Conservation (phyloP, 305 asterid species). For the Solanum hybrid region DNA sequence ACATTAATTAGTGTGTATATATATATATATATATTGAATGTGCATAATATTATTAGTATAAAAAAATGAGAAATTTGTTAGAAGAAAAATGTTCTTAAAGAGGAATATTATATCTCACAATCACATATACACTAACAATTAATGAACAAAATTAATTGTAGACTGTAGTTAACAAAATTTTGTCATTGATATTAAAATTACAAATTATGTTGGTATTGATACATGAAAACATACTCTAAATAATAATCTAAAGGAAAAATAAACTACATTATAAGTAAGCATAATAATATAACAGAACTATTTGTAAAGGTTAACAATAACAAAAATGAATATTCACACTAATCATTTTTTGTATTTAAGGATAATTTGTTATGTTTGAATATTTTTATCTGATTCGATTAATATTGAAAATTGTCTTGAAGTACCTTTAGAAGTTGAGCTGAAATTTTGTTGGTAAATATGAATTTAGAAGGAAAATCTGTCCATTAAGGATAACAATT, state of each 20-base stretch:
- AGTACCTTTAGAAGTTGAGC: not conserved
- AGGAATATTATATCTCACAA: not conserved
- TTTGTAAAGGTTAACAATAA: too few relatives aligned
- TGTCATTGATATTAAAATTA: too few relatives aligned
- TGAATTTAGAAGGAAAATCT: not conserved
- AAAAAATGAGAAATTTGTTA: not conserved
- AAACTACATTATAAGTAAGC: not conserved
- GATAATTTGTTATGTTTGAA: not conserved
- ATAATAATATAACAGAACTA: not conserved
- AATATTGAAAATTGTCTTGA: not conserved
- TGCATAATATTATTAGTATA: not conserved
- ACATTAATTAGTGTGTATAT: too few relatives aligned
- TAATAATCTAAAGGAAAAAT: not conserved
- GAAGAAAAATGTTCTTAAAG: too few relatives aligned
- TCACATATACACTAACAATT: not conserved
- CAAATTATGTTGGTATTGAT: not conserved
- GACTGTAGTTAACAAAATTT: too few relatives aligned
- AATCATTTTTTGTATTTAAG: not conserved
- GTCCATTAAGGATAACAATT: not conserved
- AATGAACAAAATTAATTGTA: not conserved
- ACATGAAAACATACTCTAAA: not conserved
- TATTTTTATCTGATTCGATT: too few relatives aligned
- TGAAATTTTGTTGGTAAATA: too few relatives aligned
- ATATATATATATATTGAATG: not conserved
- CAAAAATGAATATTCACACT: too few relatives aligned